Evolutionary conservation across 2,329 filamentous ascomycete genomes (phyloP).

Genomic region (Aspergillus sergii): DNA sequence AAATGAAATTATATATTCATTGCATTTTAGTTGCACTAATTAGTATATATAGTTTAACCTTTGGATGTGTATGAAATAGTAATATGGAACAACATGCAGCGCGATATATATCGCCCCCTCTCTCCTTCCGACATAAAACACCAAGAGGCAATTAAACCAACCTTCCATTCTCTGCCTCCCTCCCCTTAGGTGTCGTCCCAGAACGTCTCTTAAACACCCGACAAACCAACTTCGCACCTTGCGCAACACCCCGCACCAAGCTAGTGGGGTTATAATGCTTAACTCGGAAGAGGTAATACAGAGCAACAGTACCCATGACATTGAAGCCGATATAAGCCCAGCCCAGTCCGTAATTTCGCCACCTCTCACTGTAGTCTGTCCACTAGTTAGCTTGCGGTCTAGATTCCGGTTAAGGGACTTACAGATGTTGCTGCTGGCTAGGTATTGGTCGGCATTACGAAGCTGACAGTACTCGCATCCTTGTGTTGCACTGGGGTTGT

Average conservation of each 20-base stretch:
- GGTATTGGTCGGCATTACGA: conserved; percentile 44
- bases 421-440: conserved; percentile 49
- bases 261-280: conserved; percentile 46
- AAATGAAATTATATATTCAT: neutral
- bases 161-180: conserved; percentile 34
- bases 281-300: conserved; percentile 56
- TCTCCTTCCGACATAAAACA: neutral
- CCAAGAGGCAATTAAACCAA: conserved; percentile 15
- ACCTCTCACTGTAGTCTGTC: conserved; percentile 58
- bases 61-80: neutral
- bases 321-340: conserved; percentile 65
- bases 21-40: neutral
- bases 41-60: neutral
- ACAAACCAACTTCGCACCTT: conserved; percentile 27
- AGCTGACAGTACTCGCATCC: conserved; percentile 56
- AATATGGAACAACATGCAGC: neutral
- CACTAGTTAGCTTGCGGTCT: conserved; percentile 6
- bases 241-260: conserved; percentile 26
- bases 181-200: conserved; percentile 31
- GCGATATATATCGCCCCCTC: neutral
- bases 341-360: conserved; percentile 69
- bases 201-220: conserved; percentile 36
- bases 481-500: conserved; percentile 50
- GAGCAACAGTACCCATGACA: conserved; percentile 54
- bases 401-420: conserved; percentile 9